Evolutionary conservation across 2,329 filamentous ascomycete genomes (phyloP), one percentile per base, ranked within the genome.

Genomic region (Penicillium sclerotiorum): DNA sequence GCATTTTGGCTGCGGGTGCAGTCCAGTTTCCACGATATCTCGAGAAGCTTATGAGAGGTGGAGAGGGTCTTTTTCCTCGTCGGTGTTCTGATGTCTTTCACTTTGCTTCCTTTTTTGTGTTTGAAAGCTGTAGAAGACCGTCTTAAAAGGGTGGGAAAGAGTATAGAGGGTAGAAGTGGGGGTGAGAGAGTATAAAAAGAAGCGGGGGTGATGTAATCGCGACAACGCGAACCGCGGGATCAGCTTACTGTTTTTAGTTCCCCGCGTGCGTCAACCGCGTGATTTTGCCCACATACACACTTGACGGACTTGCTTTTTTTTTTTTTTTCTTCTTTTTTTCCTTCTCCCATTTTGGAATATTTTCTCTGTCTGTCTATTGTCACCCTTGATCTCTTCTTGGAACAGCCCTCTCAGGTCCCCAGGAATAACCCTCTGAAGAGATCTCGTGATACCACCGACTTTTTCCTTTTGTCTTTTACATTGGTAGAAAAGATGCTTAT

Each of bases 401-500:
- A n/a, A n/a, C n/a, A n/a, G n/a, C n/a, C n/a, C n/a, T n/a, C n/a
- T n/a, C n/a, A n/a, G n/a, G n/a, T n/a, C n/a, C n/a, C n/a, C n/a
- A n/a, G n/a, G 13, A 20, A 42, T n/a, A 12, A 15, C 17, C 8
- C 8, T 13, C 3, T 11, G 23, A 11, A 13, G 21, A n/a, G 11
- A 38, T n/a, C 12, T 15, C 12, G 15, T 15, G 32, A 17, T 8
- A 35, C 13, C 32, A 35, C 7, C 25, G 9, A 44, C 37, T 7
- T 15, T 42, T 33, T 15, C 37, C 6, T 15, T 42, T 33, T 15
- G 20, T 35, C 12, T 9, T 17, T 36, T 27, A 4, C 20, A 32
- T 28, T 8, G 32, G n/a, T n/a, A n/a, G n/a, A n/a, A 27, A 55
- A 33, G 53, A 81, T 87, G 71, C 65, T 79, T 43, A 73, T 80